Base-by-base conservation (phyloP, 2,329 filamentous ascomycete species). In the Hymenoscyphus scutula region DNA sequence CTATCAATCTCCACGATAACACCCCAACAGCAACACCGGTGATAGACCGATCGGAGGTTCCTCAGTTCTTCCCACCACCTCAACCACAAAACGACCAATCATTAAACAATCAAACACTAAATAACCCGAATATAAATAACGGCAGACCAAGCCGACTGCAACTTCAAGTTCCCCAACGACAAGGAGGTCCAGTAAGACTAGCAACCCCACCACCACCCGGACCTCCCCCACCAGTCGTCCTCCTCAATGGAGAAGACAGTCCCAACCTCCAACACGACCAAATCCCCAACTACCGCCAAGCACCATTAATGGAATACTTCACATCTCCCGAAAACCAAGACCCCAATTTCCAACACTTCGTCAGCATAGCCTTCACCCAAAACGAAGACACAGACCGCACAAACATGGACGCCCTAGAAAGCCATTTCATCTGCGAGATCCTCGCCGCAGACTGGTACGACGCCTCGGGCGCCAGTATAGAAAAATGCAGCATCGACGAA, bases 91-190 rank as follows among this genome's bases (percentile, higher is more conserved):
- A 59, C 32, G 41, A 64, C 45, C 62, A 65, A 59, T 23, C 53
- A 13, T 65, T 65, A 62, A 68, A 63, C 59, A 62, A 62, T 0
- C 70, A 68, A 27, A 60, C 64, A 11, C 64, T 53, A 54, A 68
- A 60, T 32, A 48, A 64, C 38, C 62, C 64, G 58, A 25, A 53
- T 10, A 65, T 66, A 60, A 69, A 63, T 58, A 62, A 63, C 0
- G 41, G 41, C 5, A 76, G 80, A 57, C 81, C 82, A 23, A 80
- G 80, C 59, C 76, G 84, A 23, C 51, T 59, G 25, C 85, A 84
- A 23, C 76, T 89, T 0, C 86, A 89, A 68, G 86, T 89, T 0
- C 86, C 87, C 7, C 80, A 86, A 67, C 81, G 87, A 63, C 77
- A 81, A 19, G 80, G 85, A 0, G 85, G 85, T 0, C 80, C 83